Evolutionary conservation across 768 basidiomycete genomes (phyloP).

Genomic region (Tulasnella sp.): DNA sequence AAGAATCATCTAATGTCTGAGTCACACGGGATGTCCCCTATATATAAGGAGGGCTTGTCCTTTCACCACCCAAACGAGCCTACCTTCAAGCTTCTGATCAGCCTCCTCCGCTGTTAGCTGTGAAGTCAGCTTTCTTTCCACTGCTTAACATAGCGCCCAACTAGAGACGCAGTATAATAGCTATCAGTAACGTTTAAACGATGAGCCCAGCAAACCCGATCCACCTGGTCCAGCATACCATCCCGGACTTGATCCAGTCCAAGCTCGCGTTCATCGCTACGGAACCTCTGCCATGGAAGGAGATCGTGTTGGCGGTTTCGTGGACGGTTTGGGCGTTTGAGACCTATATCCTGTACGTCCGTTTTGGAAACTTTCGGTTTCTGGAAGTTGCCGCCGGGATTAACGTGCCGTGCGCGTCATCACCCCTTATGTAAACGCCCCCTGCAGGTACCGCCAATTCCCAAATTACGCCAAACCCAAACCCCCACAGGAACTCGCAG

Average conservation of each 20-base stretch:
- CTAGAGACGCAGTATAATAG: no score
- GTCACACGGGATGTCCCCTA: no score
- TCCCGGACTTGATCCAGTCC: constrained; percentile 56
- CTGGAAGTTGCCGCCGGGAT: no score
- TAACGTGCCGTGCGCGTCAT: no score
- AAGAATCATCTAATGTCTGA: no score
- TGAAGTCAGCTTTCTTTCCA: neutral
- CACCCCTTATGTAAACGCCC: neutral
- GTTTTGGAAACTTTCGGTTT: no score
- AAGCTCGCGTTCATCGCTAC: constrained; percentile 67
- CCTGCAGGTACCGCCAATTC: constrained; percentile 67
- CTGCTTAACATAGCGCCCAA: no score
- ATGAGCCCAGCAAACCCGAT: neutral
- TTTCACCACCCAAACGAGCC: neutral
- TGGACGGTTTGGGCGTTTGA: constrained; percentile 80
- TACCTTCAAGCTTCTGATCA: neutral
- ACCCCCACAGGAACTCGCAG: constrained; percentile 66
- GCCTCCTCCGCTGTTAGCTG: neutral
- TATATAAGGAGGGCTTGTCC: no score
- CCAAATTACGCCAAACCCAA: constrained; percentile 72
- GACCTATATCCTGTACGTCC: constrained; percentile 78
- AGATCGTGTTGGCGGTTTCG: constrained; percentile 72
- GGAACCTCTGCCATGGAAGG: constrained; percentile 75
- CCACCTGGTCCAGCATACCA: neutral
- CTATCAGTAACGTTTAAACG: no score